These are phyloP conservation scores for Nakaseomyces nivariensis DNA, from an alignment of 1,139 yeast genomes.

Conservation along the genomic window DNA sequence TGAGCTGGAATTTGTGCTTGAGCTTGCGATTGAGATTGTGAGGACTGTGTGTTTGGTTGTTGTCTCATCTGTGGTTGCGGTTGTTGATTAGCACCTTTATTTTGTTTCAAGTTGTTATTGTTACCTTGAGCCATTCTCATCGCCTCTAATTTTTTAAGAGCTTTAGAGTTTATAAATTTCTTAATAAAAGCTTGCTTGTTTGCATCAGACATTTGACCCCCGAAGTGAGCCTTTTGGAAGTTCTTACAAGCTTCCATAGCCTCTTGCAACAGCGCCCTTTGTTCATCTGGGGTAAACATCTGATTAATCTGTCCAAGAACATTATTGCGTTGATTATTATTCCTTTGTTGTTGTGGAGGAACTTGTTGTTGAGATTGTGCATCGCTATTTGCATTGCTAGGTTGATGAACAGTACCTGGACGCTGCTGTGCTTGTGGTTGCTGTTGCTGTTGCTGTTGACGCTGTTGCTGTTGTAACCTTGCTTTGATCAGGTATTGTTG, in stretches of 20 bases:
- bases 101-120: constrained; percentile 4
- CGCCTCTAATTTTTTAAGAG: constrained; percentile 31
- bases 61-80: constrained; percentile 7
- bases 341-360: constrained; percentile 15
- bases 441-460: constrained; percentile 12
- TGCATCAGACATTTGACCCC: constrained; percentile 21
- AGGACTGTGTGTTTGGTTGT: background rate
- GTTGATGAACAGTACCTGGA: constrained; percentile 1
- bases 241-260: constrained; percentile 27
- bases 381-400: background rate
- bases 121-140: constrained; percentile 22
- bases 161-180: constrained; percentile 33
- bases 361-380: background rate
- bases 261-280: constrained; percentile 25
- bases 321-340: constrained; percentile 26
- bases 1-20: background rate
- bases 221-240: constrained; percentile 23
- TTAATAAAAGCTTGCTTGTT: constrained; percentile 26
- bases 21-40: background rate
- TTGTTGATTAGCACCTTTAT: constrained; percentile 4
- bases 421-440: constrained; percentile 12
- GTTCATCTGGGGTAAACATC: constrained; percentile 29
- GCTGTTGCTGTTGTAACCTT: constrained; percentile 21
- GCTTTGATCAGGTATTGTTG: constrained; percentile 29
- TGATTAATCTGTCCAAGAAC: constrained; percentile 31